A percentile compares a stretch with the other conserved stretches of the same genome.
phyloP scores from a whole-genome alignment of 2,329 filamentous ascomycete species.

The Cercospora citrullina region DNA sequence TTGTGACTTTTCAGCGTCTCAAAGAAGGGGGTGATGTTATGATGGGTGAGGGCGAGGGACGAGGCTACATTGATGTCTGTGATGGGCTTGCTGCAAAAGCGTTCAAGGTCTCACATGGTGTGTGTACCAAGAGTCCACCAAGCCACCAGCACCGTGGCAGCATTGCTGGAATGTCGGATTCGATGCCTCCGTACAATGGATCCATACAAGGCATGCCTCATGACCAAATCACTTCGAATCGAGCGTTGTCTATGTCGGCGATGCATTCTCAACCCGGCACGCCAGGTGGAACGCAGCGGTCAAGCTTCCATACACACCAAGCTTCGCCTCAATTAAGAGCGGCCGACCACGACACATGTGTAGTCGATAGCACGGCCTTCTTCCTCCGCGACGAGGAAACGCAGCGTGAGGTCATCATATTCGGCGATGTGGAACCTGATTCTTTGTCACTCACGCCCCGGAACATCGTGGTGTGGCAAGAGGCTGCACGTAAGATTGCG shows the following conservation, averaged over 20 bases:
- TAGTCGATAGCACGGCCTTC: conserved; percentile 87
- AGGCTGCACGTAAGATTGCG: conserved; percentile 82
- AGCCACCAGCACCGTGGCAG: conserved; percentile 46
- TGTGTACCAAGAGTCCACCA: conserved; percentile 68
- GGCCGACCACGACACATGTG: conserved; percentile 51
- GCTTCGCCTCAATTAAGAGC: conserved; percentile 32
- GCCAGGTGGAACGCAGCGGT: conserved; percentile 31
- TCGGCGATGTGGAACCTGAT: conserved; percentile 94
- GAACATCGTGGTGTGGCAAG: conserved; percentile 80
- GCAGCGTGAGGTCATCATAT: conserved; percentile 80
- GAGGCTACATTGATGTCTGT: conserved; percentile 84
- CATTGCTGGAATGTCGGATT: conserved; percentile 42
- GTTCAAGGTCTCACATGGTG: conserved; percentile 84
- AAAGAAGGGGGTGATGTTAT: conserved; percentile 85
- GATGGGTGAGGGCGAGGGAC: conserved; percentile 74
- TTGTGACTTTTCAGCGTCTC: conserved; percentile 86
- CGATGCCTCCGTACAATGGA: conserved; percentile 33
- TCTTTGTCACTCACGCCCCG: conserved; percentile 77
- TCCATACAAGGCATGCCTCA: conserved; percentile 28
- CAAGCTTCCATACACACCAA: conserved; percentile 32
- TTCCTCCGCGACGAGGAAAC: conserved; percentile 69
- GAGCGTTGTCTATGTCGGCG: conserved; percentile 34
- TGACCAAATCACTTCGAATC: conserved; percentile 21
- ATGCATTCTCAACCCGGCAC: conserved; percentile 33
- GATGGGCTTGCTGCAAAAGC: conserved; percentile 87